These are phyloP conservation scores for Osmanthus fragrans DNA, from an alignment of 257 asterid genomes.

Conservation along the genomic window DNA sequence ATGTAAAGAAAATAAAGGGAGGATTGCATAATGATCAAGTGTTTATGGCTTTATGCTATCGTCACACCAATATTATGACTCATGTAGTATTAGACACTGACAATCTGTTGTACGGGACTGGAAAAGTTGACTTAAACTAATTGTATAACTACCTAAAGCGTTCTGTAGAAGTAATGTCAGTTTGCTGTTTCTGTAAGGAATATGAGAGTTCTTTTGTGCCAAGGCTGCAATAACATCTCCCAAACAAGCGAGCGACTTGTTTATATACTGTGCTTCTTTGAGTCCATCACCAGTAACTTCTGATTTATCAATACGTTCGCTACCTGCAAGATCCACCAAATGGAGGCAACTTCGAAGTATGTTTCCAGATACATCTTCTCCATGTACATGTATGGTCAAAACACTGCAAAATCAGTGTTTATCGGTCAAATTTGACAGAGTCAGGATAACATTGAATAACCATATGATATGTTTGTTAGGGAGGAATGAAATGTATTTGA, in stretches of 20 bases:
- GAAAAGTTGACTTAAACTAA: background rate
- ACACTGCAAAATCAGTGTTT: slow-evolving; percentile 44
- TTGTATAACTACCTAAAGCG: slow-evolving; percentile 57
- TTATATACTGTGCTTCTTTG: slow-evolving; percentile 70
- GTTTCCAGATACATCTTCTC: slow-evolving; percentile 70
- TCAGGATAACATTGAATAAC: background rate
- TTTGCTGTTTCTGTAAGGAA: slow-evolving; percentile 91
- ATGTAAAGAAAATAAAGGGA: background rate
- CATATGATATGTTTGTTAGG: background rate
- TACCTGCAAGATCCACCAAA: slow-evolving; percentile 95
- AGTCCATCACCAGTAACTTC: slow-evolving; percentile 81
- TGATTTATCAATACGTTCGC: slow-evolving; percentile 69
- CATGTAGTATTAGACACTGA: background rate
- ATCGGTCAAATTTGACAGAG: background rate
- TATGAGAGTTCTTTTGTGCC: slow-evolving; percentile 81
- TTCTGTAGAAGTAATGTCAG: slow-evolving; percentile 86
- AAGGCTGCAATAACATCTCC: slow-evolving; percentile 82
- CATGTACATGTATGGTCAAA: slow-evolving; percentile 73
- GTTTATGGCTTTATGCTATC: background rate
- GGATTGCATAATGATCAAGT: background rate
- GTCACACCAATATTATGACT: background rate
- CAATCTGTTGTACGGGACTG: background rate
- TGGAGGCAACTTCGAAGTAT: slow-evolving; percentile 68
- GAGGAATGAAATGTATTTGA: background rate
- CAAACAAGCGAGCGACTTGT: slow-evolving; percentile 81